phyloP scores from a whole-genome alignment of 805 yeast species.

The Saccharomycopsis amapae region DNA sequence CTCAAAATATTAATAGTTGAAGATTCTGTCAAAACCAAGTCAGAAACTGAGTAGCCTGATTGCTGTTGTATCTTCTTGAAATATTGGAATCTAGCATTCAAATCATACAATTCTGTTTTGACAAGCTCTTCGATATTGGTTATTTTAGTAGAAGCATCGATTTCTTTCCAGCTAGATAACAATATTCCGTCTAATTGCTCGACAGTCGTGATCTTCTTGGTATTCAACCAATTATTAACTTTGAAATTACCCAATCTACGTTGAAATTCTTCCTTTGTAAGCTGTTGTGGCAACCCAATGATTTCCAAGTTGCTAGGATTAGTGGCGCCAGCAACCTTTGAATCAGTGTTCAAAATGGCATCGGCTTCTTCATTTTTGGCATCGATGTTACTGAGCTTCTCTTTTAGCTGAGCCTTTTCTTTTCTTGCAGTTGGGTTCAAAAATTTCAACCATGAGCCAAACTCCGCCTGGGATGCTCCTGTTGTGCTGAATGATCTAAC shows the following conservation, averaged over 20 bases:
- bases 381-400: slow-evolving; percentile 9
- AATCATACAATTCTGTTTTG: slow-evolving; percentile 7
- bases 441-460: slow-evolving; percentile 12
- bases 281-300: slow-evolving; percentile 17
- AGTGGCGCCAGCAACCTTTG: too few relatives aligned
- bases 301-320: slow-evolving; percentile 13
- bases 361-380: slow-evolving; percentile 13
- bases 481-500: slow-evolving; percentile 8
- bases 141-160: slow-evolving; percentile 1
- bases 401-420: slow-evolving; percentile 8
- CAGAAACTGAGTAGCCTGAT: slow-evolving; percentile 18
- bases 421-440: slow-evolving; percentile 12
- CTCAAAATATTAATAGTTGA: slow-evolving; percentile 7
- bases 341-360: slow-evolving; percentile 1
- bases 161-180: slow-evolving; percentile 16
- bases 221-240: slow-evolving; percentile 15
- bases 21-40: slow-evolving; percentile 16
- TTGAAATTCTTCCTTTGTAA: slow-evolving; percentile 12
- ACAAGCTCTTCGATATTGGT: slow-evolving; percentile 4
- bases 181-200: slow-evolving; percentile 13
- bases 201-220: slow-evolving; percentile 9
- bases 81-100: slow-evolving; percentile 15
- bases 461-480: not conserved
- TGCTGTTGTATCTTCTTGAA: slow-evolving; percentile 15
- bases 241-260: slow-evolving; percentile 14